phyloP scores from a whole-genome alignment of 805 yeast genomes.

The Metschnikowia arizonensis region DNA sequence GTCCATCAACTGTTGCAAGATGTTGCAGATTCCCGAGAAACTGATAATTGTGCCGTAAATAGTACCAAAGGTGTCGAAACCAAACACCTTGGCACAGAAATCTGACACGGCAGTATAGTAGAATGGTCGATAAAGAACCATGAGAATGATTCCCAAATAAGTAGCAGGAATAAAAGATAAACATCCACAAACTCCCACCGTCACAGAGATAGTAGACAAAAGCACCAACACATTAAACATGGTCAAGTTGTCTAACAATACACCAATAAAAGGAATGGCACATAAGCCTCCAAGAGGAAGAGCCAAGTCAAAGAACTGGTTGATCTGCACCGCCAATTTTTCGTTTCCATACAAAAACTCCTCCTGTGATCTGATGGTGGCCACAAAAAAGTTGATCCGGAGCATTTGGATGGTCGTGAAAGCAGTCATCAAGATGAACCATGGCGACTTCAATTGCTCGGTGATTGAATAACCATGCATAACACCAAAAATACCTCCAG shows the following conservation, averaged over 20 bases:
- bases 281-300: conserved; percentile 85
- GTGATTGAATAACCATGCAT: conserved; percentile 58
- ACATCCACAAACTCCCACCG: conserved; percentile 71
- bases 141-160: conserved; percentile 60
- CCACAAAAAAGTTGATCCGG: conserved; percentile 87
- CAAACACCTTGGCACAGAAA: conserved; percentile 88
- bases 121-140: conserved; percentile 86
- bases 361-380: conserved; percentile 83
- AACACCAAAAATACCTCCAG: conserved; percentile 64
- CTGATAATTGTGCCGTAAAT: conserved; percentile 85
- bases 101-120: conserved; percentile 92
- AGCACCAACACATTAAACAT: conserved; percentile 55
- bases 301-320: conserved; percentile 78
- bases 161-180: conserved; percentile 54
- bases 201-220: conserved; percentile 50
- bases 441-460: conserved; percentile 54
- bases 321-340: conserved; percentile 48
- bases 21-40: conserved; percentile 75
- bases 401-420: conserved; percentile 88
- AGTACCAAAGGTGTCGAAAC: conserved; percentile 87
- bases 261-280: conserved; percentile 84
- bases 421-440: conserved; percentile 74
- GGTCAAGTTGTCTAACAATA: conserved; percentile 67
- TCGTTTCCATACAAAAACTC: conserved; percentile 57
- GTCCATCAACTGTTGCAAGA: conserved; percentile 69